Evolutionary conservation across 2,329 filamentous ascomycete genomes (phyloP), one percentile per base, ranked within the genome.

Genomic region (Penicillium sp.): DNA sequence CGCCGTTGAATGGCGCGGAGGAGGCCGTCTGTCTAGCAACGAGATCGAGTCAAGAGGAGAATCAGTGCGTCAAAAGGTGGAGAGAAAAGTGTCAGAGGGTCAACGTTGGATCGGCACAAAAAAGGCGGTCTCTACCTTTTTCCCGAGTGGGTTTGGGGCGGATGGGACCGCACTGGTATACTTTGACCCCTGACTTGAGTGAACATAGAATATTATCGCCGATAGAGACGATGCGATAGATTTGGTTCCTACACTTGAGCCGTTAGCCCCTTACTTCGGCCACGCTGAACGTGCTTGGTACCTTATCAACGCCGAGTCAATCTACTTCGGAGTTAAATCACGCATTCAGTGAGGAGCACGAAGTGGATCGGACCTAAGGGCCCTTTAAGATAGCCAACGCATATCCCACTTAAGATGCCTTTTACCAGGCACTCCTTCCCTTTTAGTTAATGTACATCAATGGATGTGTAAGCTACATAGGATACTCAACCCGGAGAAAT

Each of bases 71-170:
- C 22, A 35, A 4, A 27, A 27, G 25, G 40, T 45, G 46, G 46
- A 36, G 49, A 46, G 45, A 46, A 33, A 56, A 41, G 50, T 56
- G 53, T 51, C 52, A 58, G 48, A 48, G 24, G 9, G 51, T 54
- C 18, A 47, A 57, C 44, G 50, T 58, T 50, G 54, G 56, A 56
- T 53, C 51, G 57, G 61, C 57, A 62, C 41, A 55, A 62, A 60
- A 51, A 53, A 58, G 56, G 54, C 56, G 56, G 58, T 57, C 58
- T 58, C 56, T 48, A 47, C 49, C 39, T 48, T 55, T 54, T 55
- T 50, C 49, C 51, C 31, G 42, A 46, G 35, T 46, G 36, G 50
- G 50, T 39, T 49, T 54, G 50, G 41, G 43, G 44, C 50, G 45
- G 55, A 46, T 47, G 42, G 41, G 35, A 38, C 51, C 51, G 40